Conservation (phyloP, 78 protist genomes). For the Parvularia atlantis region DNA sequence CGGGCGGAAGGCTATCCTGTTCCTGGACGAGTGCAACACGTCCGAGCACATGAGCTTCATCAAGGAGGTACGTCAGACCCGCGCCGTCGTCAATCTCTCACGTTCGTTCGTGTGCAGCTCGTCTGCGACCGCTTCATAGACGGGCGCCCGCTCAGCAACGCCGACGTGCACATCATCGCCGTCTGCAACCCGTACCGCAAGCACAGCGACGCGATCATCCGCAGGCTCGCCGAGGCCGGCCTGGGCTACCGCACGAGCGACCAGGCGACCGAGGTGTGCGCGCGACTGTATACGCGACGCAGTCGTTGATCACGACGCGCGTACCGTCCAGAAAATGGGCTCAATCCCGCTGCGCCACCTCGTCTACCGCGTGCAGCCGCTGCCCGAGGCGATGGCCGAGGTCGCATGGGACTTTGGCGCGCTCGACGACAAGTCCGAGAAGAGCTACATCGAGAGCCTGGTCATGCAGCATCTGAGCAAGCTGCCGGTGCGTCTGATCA, state of each 20-base stretch:
- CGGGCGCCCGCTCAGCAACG: conserved; percentile 6
- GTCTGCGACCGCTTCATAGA: conserved; percentile 12
- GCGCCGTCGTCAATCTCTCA: too few species aligned
- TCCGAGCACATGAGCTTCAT: conserved; percentile 27
- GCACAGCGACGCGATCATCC: neutral
- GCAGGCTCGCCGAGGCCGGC: neutral
- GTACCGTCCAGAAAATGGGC: too few species aligned
- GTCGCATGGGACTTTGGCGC: conserved; percentile 49
- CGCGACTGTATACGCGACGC: too few species aligned
- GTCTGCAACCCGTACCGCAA: conserved; percentile 61
- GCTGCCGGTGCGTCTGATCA: neutral
- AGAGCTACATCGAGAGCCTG: conserved; percentile 8
- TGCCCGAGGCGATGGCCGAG: conserved; percentile 28
- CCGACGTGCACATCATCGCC: conserved; percentile 16
- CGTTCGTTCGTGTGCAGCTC: too few species aligned
- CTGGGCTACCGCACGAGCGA: neutral
- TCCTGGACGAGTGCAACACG: conserved; percentile 68
- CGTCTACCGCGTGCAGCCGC: conserved; percentile 44
- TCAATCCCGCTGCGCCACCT: conserved; percentile 10
- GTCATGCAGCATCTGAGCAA: neutral
- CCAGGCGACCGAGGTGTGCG: neutral
- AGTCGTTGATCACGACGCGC: too few species aligned
- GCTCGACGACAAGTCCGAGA: neutral
- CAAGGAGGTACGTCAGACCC: too few species aligned
- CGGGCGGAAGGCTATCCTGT: neutral